Base-by-base conservation (phyloP, 2,329 filamentous ascomycete species). In the Thielaviopsis ethacetica region DNA sequence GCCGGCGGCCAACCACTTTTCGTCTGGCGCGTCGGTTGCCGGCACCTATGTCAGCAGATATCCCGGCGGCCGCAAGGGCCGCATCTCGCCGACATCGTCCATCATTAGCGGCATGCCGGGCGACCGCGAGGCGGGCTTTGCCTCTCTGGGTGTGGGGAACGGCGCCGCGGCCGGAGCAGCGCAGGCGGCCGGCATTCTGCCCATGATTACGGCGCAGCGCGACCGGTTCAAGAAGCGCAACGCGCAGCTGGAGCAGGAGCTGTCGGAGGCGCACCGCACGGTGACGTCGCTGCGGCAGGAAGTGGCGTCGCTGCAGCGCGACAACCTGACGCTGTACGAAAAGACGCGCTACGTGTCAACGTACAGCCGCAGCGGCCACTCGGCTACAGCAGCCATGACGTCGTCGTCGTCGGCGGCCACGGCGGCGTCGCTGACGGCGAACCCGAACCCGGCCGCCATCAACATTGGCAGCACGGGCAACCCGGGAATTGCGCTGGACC, bases 171-270 rank as follows among this genome's bases (percentile, higher is more conserved):
- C 22, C 12, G 55, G 27, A 6, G 53, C 53, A 5, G 53, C 53
- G 2, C 53, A 56, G 34, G 53, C 53, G 17, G 88, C 88, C 0
- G 89, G 91, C 13, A 96, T 98, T 63, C 75, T 98, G 24, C 94
- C 93, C 38, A 98, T 98, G 94, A 87, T 98, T 57, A 95, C 93
- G 38, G 93, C 94, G 1, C 94, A 98, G 72, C 85, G 93, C 62
- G 93, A 98, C 72, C 88, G 93, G 56, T 98, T 97, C 80, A 97
- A 96, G 77, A 89, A 95, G 75, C 88, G 91, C 67, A 97, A 95
- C 64, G 75, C 83, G 0, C 87, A 98, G 69, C 81, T 98, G 22
- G 93, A 97, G 72, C 82, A 86, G 62, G 91, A 97, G 67, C 76
- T 97, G 10, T 89, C 90, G 5, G 90, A 94, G 64, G 81, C 81